phyloP scores from a whole-genome alignment of 768 basidiomycete genomes.

The Russula sp. region DNA sequence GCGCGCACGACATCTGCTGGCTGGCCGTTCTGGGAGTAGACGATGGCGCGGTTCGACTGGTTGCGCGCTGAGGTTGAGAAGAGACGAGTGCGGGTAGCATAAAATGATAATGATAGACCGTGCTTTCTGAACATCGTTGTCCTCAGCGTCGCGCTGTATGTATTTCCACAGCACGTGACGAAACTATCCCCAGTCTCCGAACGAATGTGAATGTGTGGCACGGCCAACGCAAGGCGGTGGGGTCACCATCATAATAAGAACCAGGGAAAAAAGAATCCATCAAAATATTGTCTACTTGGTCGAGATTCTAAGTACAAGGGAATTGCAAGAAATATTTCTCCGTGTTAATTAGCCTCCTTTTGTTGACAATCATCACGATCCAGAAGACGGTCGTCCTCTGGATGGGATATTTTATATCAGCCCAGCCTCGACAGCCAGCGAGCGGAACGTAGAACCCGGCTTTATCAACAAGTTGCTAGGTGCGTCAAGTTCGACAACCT shows the following conservation, averaged over 20 bases:
- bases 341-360: background rate
- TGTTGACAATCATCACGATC: background rate
- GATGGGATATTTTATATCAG: conserved; percentile 27
- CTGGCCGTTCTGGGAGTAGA: conserved; percentile 56
- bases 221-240: too few species aligned
- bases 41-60: conserved; percentile 52
- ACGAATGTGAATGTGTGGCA: too few species aligned
- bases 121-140: conserved; percentile 5
- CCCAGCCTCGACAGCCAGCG: conserved; percentile 61
- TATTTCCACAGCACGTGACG: background rate
- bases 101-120: background rate
- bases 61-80: conserved; percentile 32
- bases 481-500: conserved; percentile 75
- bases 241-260: too few species aligned
- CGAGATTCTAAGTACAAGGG: too few species aligned
- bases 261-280: too few species aligned
- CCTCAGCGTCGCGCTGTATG: background rate
- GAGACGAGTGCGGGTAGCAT: background rate
- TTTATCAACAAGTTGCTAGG: conserved; percentile 61
- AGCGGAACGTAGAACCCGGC: conserved; percentile 51
- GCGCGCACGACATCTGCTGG: conserved; percentile 55
- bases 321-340: too few species aligned
- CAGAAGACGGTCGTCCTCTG: background rate
- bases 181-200: too few species aligned
- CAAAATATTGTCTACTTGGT: too few species aligned